Percentiles rank a stretch among this genome's conserved stretches.
Evolutionary conservation across 2,329 filamentous ascomycete genomes (phyloP).

Genomic region (Cyanodermella asteris): DNA sequence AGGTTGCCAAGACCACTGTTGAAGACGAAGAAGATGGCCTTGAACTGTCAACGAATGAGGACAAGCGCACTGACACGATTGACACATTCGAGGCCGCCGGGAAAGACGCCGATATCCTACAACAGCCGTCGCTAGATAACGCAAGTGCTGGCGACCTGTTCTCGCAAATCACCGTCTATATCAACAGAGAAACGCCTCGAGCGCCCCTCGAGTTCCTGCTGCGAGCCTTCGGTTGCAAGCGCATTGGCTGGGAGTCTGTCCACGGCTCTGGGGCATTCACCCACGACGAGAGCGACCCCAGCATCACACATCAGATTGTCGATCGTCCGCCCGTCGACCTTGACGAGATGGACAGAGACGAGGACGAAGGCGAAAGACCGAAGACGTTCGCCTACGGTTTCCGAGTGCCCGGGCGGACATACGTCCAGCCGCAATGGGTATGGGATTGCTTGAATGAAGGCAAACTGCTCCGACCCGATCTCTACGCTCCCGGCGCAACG

Average conservation of each 20-base stretch:
- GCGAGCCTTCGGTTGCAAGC: conserved; percentile 83
- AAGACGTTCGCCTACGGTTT: conserved; percentile 33
- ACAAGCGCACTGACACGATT: conserved; percentile 38
- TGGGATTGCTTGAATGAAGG: conserved; percentile 94
- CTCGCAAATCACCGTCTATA: conserved; percentile 69
- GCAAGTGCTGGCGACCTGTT: conserved; percentile 57
- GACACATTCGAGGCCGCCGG: conserved; percentile 81
- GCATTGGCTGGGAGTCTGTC: conserved; percentile 82
- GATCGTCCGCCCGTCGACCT: conserved; percentile 55
- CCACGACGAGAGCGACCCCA: conserved; percentile 62
- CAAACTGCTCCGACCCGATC: conserved; percentile 63
- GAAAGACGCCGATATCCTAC: conserved; percentile 64
- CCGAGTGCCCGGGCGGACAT: conserved; percentile 74
- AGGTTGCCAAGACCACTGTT: conserved; percentile 20
- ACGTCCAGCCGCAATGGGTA: conserved; percentile 94
- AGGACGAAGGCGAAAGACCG: conserved; percentile 20
- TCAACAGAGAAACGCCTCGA: conserved; percentile 82
- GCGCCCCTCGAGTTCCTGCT: conserved; percentile 83
- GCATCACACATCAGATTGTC: conserved; percentile 91
- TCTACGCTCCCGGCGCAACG: conserved; percentile 75
- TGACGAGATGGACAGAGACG: conserved; percentile 26
- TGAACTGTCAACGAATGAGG: conserved; percentile 19
- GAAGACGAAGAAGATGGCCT: conserved; percentile 21
- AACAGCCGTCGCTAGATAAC: conserved; percentile 49
- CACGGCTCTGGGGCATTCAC: conserved; percentile 86